Percentiles rank a stretch among this genome's conserved stretches.
Evolutionary conservation across 345 rosid genomes (phyloP).

Genomic region (Populus ilicifolia): DNA sequence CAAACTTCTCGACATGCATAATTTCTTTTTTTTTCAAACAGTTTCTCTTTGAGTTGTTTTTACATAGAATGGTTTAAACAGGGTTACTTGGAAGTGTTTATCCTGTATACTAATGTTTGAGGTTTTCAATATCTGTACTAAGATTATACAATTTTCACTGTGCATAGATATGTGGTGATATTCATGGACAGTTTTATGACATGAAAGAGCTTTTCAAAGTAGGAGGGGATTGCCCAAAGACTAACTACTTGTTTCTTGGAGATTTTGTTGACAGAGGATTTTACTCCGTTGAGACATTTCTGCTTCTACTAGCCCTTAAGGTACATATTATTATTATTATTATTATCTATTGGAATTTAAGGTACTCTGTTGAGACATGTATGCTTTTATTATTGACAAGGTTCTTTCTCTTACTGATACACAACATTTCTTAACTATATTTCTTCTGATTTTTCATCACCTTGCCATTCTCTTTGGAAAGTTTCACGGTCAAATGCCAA

Average conservation of each 20-base stretch:
- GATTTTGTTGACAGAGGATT: constrained; percentile 98
- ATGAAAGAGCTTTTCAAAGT: constrained; percentile 96
- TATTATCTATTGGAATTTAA: neutral
- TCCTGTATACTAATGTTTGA: neutral
- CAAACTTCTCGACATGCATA: neutral
- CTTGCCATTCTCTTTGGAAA: neutral
- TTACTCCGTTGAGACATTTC: constrained; percentile 94
- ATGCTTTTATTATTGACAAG: neutral
- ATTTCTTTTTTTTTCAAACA: neutral
- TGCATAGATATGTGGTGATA: constrained; percentile 87
- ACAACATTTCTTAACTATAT: neutral
- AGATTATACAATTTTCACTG: neutral
- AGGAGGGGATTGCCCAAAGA: constrained; percentile 96
- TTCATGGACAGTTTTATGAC: constrained; percentile 97
- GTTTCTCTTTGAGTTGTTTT: neutral
- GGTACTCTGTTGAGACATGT: neutral
- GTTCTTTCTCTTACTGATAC: neutral
- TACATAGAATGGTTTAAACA: neutral
- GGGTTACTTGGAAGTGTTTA: neutral
- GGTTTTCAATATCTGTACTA: neutral
- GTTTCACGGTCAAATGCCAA: neutral
- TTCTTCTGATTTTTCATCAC: neutral
- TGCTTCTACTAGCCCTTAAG: constrained; percentile 91
- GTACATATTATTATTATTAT: constrained; percentile 26
- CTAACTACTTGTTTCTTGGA: constrained; percentile 93